phyloP scores from a whole-genome alignment of 176 grass and related monocot genomes.

The Eremochloa ophiuroides region DNA sequence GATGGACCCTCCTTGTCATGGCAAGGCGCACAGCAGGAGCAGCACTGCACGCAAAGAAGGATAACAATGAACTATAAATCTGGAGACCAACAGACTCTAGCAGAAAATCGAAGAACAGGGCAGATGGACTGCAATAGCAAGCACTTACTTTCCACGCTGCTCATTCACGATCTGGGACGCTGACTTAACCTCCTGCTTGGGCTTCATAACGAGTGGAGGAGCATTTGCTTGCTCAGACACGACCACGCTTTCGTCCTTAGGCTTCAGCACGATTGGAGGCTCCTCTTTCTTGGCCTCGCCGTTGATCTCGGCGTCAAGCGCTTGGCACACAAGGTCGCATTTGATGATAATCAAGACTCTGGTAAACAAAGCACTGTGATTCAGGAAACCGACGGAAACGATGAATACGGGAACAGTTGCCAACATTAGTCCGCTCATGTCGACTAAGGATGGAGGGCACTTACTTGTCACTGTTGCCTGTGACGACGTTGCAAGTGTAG shows the following conservation, averaged over 20 bases:
- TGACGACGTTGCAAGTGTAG: slow-evolving; percentile 71
- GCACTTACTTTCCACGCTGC: slow-evolving; percentile 76
- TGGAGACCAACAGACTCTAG: too few species aligned
- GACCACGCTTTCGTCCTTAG: slow-evolving; percentile 23
- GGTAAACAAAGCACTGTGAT: neutral
- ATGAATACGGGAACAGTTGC: neutral
- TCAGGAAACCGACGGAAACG: neutral
- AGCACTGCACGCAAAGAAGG: slow-evolving; percentile 45
- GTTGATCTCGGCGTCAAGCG: slow-evolving; percentile 70
- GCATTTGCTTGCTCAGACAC: slow-evolving; percentile 15
- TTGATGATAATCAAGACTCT: slow-evolving; percentile 87
- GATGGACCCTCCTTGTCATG: slow-evolving; percentile 87
- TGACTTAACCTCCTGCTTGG: slow-evolving; percentile 69
- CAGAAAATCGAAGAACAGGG: neutral
- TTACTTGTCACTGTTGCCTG: slow-evolving; percentile 16
- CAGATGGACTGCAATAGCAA: neutral
- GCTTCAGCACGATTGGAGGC: neutral
- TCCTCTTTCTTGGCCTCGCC: slow-evolving; percentile 42
- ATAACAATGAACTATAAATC: neutral
- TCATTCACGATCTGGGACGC: slow-evolving; percentile 83
- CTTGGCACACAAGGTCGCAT: slow-evolving; percentile 54
- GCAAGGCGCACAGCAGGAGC: slow-evolving; percentile 73
- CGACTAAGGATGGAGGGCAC: neutral
- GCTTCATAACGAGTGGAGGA: slow-evolving; percentile 34
- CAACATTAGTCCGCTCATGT: neutral